These are phyloP conservation scores for Biscogniauxia marginata DNA, from an alignment of 2,329 filamentous ascomycete species.

Conservation along the genomic window DNA sequence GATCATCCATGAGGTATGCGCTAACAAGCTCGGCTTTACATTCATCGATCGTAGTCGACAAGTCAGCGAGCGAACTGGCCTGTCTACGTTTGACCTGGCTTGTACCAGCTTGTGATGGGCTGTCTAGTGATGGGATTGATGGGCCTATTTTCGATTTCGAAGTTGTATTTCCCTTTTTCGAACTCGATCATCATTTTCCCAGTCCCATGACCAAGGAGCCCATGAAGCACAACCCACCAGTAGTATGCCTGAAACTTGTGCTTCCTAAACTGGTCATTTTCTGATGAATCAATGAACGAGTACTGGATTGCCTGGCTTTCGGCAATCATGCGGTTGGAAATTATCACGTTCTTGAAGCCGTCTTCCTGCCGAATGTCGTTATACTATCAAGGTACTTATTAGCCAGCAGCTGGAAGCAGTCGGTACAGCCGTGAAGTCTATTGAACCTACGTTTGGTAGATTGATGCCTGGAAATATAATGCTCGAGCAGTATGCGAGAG, in stretches of 20 bases:
- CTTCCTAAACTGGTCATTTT: conserved; percentile 60
- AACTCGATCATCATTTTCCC: conserved; percentile 60
- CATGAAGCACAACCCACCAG: conserved; percentile 70
- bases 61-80: conserved; percentile 56
- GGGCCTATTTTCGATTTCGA: conserved; percentile 56
- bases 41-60: conserved; percentile 62
- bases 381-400: conserved; percentile 35
- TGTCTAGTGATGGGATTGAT: conserved; percentile 53
- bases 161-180: conserved; percentile 55
- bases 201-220: conserved; percentile 64
- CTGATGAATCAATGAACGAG: conserved; percentile 60
- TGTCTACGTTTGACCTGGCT: conserved; percentile 63
- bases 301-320: conserved; percentile 44
- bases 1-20: conserved; percentile 43
- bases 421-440: too few relatives aligned
- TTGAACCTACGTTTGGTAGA: conserved; percentile 42
- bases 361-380: conserved; percentile 57
- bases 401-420: too few relatives aligned
- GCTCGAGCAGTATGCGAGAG: conserved; percentile 43
- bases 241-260: conserved; percentile 67
- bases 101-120: conserved; percentile 58
- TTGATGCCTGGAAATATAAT: conserved; percentile 44
- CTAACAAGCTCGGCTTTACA: conserved; percentile 43
- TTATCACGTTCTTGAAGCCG: conserved; percentile 65
- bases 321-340: conserved; percentile 56